Evolutionary conservation across 805 yeast species (phyloP).

Genomic region (Wickerhamiella kurtzmanii): DNA sequence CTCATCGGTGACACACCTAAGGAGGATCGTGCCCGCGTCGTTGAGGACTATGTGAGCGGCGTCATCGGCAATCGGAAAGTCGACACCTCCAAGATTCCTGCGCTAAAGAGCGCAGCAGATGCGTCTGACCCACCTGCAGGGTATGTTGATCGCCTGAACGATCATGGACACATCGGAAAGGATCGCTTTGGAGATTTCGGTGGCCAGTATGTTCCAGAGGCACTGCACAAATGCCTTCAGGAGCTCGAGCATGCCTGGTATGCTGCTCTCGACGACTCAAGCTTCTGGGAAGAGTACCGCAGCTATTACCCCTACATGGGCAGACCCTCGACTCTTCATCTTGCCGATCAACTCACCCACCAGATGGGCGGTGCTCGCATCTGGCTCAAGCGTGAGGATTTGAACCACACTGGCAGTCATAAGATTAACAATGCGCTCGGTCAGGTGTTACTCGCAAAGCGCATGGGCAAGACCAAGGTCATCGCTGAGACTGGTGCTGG

Average conservation of each 20-base stretch:
- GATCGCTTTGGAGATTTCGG: conserved; percentile 91
- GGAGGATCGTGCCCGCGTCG: conserved; percentile 42
- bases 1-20: conserved; percentile 48
- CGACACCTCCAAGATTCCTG: conserved; percentile 9
- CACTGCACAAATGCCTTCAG: conserved; percentile 75
- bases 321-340: conserved; percentile 86
- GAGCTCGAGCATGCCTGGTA: conserved; percentile 85
- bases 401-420: conserved; percentile 37
- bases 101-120: conserved; percentile 1
- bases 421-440: conserved; percentile 37
- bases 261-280: conserved; percentile 74
- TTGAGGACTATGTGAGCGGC: conserved; percentile 51
- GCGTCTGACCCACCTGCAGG: conserved; percentile 1
- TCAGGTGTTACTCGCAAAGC: conserved; percentile 32
- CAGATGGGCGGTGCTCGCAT: conserved; percentile 89
- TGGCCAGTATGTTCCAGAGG: conserved; percentile 98
- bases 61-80: conserved; percentile 44
- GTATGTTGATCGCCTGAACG: not conserved
- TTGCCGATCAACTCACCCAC: conserved; percentile 80
- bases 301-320: conserved; percentile 85
- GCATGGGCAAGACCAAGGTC: conserved; percentile 33
- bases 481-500: conserved; percentile 42
- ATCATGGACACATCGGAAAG: conserved; percentile 28
- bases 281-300: conserved; percentile 86
- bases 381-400: conserved; percentile 96